Conservation (phyloP, 805 yeast genomes). For the Metschnikowia koreensis region DNA sequence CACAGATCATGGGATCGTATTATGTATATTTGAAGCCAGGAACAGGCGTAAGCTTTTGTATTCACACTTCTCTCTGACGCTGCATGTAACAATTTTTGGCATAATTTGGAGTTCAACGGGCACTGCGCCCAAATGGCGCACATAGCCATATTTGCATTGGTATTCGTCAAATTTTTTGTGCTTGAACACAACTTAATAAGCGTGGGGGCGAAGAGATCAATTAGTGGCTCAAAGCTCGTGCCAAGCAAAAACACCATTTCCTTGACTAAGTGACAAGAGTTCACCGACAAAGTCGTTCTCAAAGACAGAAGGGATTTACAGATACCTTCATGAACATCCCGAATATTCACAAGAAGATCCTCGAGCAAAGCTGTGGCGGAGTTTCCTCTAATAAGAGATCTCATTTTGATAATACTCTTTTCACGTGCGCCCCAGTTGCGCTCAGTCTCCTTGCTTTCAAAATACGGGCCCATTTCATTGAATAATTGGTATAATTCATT, state of each 20-base stretch:
- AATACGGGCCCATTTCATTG: constrained; percentile 30
- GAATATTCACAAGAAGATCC: constrained; percentile 32
- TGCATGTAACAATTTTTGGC: constrained; percentile 49
- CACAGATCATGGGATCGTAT: constrained; percentile 44
- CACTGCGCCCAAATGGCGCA: constrained; percentile 55
- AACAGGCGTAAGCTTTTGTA: constrained; percentile 67
- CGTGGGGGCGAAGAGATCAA: constrained; percentile 49
- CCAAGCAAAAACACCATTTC: constrained; percentile 54
- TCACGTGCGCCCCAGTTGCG: constrained; percentile 82
- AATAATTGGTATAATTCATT: constrained; percentile 21
- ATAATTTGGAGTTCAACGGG: constrained; percentile 50
- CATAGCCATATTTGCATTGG: constrained; percentile 53
- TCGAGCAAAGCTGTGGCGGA: constrained; percentile 38
- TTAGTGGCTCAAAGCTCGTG: constrained; percentile 41
- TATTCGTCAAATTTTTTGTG: constrained; percentile 63
- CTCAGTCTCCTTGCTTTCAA: constrained; percentile 80
- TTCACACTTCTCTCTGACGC: constrained; percentile 67
- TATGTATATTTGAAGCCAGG: constrained; percentile 65
- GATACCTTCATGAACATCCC: constrained; percentile 50
- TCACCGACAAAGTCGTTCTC: constrained; percentile 76
- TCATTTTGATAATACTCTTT: constrained; percentile 50
- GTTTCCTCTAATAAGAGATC: constrained; percentile 63
- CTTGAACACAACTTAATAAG: constrained; percentile 55
- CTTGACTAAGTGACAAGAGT: constrained; percentile 74
- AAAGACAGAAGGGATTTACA: constrained; percentile 67